These are phyloP conservation scores for Salix suchowensis DNA, from an alignment of 345 rosid genomes.

Conservation along the genomic window DNA sequence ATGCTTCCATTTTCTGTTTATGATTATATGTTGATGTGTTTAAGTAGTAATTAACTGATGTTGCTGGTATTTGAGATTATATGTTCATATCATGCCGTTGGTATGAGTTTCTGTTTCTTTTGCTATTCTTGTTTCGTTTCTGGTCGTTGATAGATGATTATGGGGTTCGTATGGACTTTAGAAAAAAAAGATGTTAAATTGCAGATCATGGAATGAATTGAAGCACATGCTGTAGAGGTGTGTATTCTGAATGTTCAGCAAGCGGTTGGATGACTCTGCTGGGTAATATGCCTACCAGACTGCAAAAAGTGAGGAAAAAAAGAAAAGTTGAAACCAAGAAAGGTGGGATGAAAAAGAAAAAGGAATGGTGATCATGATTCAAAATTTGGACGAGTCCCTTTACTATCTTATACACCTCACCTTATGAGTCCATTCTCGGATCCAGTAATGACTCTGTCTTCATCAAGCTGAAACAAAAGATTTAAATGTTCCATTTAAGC, in stretches of 20 bases:
- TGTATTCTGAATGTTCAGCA: slow-evolving; percentile 50
- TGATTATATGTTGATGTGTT: too few species aligned
- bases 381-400: not conserved
- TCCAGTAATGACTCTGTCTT: slow-evolving; percentile 77
- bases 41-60: too few species aligned
- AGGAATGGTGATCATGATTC: not conserved
- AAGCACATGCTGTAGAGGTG: too few species aligned
- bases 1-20: too few species aligned
- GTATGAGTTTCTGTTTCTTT: too few species aligned
- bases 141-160: too few species aligned
- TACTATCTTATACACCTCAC: slow-evolving; percentile 23
- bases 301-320: slow-evolving; percentile 17
- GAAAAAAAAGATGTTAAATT: too few species aligned
- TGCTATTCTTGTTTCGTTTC: too few species aligned
- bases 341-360: slow-evolving; percentile 1
- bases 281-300: slow-evolving; percentile 85
- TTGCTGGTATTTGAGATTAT: too few species aligned
- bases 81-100: too few species aligned
- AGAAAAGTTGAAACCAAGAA: not conserved
- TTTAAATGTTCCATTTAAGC: slow-evolving; percentile 8
- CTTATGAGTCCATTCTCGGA: slow-evolving; percentile 85
- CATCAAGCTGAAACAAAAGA: slow-evolving; percentile 64
- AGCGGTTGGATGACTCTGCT: slow-evolving; percentile 85
- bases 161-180: too few species aligned
- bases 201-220: too few species aligned